Evolutionary conservation across 2,329 filamentous ascomycete genomes (phyloP).

Genomic region (Colletotrichum tofieldiae): DNA sequence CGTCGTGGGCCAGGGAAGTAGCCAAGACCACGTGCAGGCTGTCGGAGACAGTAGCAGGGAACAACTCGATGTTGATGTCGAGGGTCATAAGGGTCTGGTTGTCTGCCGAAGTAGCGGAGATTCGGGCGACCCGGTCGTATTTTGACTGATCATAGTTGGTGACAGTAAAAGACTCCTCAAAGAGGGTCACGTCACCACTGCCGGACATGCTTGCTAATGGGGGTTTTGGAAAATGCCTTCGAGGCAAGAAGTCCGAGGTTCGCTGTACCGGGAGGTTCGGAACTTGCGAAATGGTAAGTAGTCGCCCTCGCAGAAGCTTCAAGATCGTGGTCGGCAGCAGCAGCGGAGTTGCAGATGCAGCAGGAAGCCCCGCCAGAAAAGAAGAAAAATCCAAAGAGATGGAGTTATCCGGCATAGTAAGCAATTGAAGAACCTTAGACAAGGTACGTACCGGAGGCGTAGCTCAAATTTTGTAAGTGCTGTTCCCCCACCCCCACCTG

Average conservation of each 20-base stretch:
- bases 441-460: slow-evolving; percentile 6
- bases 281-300: neutral
- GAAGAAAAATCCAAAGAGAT: slow-evolving; percentile 21
- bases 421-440: neutral
- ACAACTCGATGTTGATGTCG: slow-evolving; percentile 95
- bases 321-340: slow-evolving; percentile 1
- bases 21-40: slow-evolving; percentile 86
- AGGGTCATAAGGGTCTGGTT: slow-evolving; percentile 83
- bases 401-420: slow-evolving; percentile 12
- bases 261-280: neutral
- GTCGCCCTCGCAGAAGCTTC: neutral
- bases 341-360: neutral
- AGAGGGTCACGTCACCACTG: slow-evolving; percentile 90
- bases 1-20: slow-evolving; percentile 89
- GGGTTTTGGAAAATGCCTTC: neutral
- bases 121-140: slow-evolving; percentile 94
- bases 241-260: neutral
- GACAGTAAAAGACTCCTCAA: slow-evolving; percentile 92
- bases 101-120: slow-evolving; percentile 83
- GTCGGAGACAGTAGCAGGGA: slow-evolving; percentile 82
- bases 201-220: slow-evolving; percentile 56
- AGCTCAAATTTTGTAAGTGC: slow-evolving; percentile 41
- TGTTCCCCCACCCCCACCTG: slow-evolving; percentile 42
- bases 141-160: slow-evolving; percentile 86
- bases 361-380: neutral